Evolutionary conservation across 352 stramenopile genomes (phyloP), one percentile per base, ranked within the genome.

Genomic region (Phytophthora meadii): DNA sequence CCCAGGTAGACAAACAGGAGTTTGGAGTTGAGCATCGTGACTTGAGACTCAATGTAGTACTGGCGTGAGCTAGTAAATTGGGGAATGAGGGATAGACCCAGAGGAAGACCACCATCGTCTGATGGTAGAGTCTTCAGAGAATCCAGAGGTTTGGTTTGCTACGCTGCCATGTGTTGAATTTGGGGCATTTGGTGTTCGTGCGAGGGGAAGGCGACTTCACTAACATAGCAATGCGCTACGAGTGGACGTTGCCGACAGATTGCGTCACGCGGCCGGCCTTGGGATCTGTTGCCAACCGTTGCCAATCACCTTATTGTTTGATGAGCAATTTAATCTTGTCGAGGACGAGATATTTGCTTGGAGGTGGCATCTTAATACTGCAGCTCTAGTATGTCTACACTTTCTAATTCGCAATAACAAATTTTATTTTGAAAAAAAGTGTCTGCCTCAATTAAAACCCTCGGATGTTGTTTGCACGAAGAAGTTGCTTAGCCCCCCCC

Each of bases 21-120:
- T 48, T 49, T 58, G 14, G 37, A 39, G 27, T 27, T 48, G n/a
- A 40, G 25, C 37, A 58, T 58, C 37, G 27, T 55, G 17, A 19
- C 10, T 49, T 4, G 42, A 42, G 14, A 19, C 37, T 42, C 37
- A 14, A 36, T 36, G 30, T 8, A 36, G 30, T 36, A 36, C 30
- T 42, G 37, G 14, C n/a, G n/a, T 19, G 37, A 22, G 37, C 15
- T 19, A 42, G 37, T 19, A 42, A 42, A 42, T 42, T 42, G 37
- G 37, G n/a, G 37, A 42, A 42, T 42, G 37, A 42, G 7, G 37
- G 14, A 22, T 22, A 10, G 7, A 10, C 15, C 22, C n/a, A 15
- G 37, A 42, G 37, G 37, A 42, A n/a, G 37, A 42, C 30, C 30
- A 36, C 30, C 30, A 36, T 36, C 30, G 9, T 36, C 30, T 36